Base-by-base conservation (phyloP, 192 early-diverging fungal species). In the Linnemannia zychae region DNA sequence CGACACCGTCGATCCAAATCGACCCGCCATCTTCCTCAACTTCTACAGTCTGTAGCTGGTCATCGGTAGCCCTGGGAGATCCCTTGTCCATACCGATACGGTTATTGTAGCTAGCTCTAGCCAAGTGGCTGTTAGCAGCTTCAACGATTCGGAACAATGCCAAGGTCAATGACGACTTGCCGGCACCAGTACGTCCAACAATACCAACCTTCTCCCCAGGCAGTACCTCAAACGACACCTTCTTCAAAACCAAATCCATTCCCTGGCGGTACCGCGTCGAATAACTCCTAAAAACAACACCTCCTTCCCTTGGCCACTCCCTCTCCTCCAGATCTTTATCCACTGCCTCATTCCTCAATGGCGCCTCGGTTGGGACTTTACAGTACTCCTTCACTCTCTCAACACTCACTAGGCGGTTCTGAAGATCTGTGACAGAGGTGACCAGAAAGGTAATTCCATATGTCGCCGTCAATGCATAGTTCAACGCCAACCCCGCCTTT, bases 301-400 rank as follows among this genome's bases (percentile, higher is more conserved):
- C 34, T 1, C 93, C 92, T 6, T 89, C 71, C 63, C 40, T 87
- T 7, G 89, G 94, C 95, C 89, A 97, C 11, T 38, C 33, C 22
- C 40, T 15, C n/a, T 24, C 34, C 22, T 37, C 15, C 70, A 66
- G 52, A 44, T 28, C n/a, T 18, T 68, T 68, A 13, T 68, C 67
- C 20, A 28, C 69, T 12, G 80, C 73, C 70, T 84, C 86, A 34
- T 86, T 86, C 20, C 91, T 87, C n/a, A 94, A 91, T 20, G 95
- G 93, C 36, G 96, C 97, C 81, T 98, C 97, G 24, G 91, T 88
- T 3, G 90, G 89, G 44, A 97, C 84, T 12, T 97, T 93, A 81
- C 91, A 91, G 78, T 97, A 97, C 87, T 97, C 94, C 65, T 90
- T 83, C 47, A 94, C 87, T 1, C 95, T 90, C 88, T 98, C 97